Conservation (phyloP, 331 rosid species). For the Acacia pycnantha region DNA sequence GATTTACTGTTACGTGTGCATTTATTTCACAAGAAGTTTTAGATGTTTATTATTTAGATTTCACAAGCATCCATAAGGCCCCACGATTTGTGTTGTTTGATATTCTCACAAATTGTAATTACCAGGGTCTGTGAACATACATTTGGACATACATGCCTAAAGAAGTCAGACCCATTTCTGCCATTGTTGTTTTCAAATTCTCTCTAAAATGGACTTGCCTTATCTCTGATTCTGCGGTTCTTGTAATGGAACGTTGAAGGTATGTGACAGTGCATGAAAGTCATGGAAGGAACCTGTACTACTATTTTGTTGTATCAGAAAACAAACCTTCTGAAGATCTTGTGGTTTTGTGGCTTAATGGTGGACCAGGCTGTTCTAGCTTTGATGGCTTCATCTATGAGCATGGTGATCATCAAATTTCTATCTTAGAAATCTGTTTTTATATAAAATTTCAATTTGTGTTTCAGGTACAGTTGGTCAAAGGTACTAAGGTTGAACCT, state of each 20-base stretch:
- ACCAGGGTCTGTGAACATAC: too few relatives aligned
- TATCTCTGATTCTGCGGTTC: background rate
- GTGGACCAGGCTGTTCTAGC: conserved; percentile 96
- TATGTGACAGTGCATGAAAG: conserved; percentile 50
- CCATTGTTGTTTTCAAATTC: too few relatives aligned
- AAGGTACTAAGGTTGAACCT: conserved; percentile 57
- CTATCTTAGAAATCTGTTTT: too few relatives aligned
- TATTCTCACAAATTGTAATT: too few relatives aligned
- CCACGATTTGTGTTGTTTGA: too few relatives aligned
- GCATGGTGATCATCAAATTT: conserved; percentile 53
- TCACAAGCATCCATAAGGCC: too few relatives aligned
- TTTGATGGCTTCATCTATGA: conserved; percentile 84
- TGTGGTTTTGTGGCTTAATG: conserved; percentile 91
- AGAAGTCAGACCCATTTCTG: background rate
- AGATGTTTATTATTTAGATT: too few relatives aligned
- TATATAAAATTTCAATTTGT: background rate
- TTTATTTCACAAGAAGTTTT: too few relatives aligned
- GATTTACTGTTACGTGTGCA: too few relatives aligned
- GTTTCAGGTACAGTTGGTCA: conserved; percentile 69
- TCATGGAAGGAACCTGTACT: conserved; percentile 68
- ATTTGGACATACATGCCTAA: too few relatives aligned
- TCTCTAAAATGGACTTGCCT: background rate
- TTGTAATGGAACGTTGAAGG: conserved; percentile 35
- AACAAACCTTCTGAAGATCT: conserved; percentile 73
- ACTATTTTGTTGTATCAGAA: conserved; percentile 74